Percentiles rank a stretch among this genome's conserved stretches.
These are phyloP conservation scores for Botrytis byssoidea DNA, from an alignment of 2,329 filamentous ascomycete species.

Conservation along the genomic window DNA sequence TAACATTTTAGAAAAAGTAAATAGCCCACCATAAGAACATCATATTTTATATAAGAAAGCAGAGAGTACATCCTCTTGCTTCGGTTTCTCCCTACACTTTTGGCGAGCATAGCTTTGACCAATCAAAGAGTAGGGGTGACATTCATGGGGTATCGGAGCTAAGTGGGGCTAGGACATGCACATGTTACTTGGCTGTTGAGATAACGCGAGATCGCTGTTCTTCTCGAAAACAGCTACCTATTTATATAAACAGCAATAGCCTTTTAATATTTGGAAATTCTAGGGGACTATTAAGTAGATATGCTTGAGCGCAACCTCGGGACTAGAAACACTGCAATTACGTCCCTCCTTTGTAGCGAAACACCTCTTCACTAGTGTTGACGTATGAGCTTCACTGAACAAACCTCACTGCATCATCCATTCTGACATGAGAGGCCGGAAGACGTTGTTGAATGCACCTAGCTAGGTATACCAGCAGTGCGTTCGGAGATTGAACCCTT, in stretches of 20 bases:
- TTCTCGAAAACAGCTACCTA: not conserved
- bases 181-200: not conserved
- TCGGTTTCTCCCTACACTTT: constrained; percentile 3
- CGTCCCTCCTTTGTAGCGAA: not conserved
- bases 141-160: not conserved
- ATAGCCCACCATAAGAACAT: not conserved
- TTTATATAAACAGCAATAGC: not conserved
- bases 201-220: not conserved
- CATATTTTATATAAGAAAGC: not conserved
- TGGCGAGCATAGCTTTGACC: constrained; percentile 2
- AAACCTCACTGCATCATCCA: not conserved
- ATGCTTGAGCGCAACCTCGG: not conserved
- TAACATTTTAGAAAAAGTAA: not conserved
- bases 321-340: not conserved
- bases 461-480: not conserved
- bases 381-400: not conserved
- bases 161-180: not conserved
- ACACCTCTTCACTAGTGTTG: not conserved
- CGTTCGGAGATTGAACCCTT: not conserved
- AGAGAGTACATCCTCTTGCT: not conserved
- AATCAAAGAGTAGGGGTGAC: constrained; percentile 3
- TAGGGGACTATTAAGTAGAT: not conserved
- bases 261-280: not conserved
- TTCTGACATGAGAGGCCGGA: not conserved
- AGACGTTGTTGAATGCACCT: not conserved